Evolutionary conservation across 805 yeast genomes (phyloP), one percentile per base, ranked within the genome.

Genomic region (Scheffersomyces coipomensis): DNA sequence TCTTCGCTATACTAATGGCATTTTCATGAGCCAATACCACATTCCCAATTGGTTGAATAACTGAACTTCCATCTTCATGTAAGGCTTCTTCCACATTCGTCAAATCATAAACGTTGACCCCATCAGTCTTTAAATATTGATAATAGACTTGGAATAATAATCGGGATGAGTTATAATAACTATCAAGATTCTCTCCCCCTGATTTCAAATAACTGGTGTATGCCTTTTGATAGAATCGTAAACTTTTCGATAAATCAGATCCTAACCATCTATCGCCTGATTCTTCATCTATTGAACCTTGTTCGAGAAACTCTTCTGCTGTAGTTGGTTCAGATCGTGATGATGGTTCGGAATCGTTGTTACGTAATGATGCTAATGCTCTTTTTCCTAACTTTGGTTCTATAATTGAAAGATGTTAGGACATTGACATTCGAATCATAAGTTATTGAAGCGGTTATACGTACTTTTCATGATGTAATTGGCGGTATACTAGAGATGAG

Each of bases 251-350:
- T 5, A 82, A 54, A 48, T 84, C 90, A 0, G 87, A 78, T 1
- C 78, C 66, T 5, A 78, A 55, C 88, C 89, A 85, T 34, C 90
- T 57, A 51, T 84, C 90, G 0, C 88, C 91, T n/a, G 78, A 73
- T 42, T 84, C 90, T 52, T 84, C 91, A 39, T 78, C 80, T 9
- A 64, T 65, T 1, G 81, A 68, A 1, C 81, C 91, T 36, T 62
- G 62, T 23, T 76, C 79, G n/a, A 81, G 65, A 37, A 51, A 72
- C 3, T 80, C 87, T 23, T 75, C 78, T 0, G 75, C 68, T 1
- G 79, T 70, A 4, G 61, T 55, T 4, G 74, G 73, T 9, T 18
- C 35, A 13, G 18, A 3, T 13, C 18, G 5, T 5, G 7, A 6
- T 5, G 6, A 5, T 13, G 5, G 18, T 7, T 21, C 6, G 6